Evolutionary conservation across 2,329 filamentous ascomycete genomes (phyloP).

Genomic region (Cordyceps cicadae): DNA sequence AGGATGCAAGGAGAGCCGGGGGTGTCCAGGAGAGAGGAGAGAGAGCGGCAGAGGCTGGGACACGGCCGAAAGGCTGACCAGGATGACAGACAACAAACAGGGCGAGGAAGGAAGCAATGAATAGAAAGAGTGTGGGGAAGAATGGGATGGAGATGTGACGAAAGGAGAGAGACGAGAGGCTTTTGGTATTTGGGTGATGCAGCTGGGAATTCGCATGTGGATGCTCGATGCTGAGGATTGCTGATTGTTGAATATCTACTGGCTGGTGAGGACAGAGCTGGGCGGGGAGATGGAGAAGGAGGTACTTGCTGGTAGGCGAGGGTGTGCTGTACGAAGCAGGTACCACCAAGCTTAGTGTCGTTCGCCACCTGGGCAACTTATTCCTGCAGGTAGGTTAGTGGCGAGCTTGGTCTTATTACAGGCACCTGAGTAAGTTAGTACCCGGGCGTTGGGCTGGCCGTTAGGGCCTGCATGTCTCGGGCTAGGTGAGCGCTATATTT

Average conservation of each 20-base stretch:
- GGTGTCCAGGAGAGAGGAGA: not conserved
- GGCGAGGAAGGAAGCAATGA: not conserved
- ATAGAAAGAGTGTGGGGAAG: not conserved
- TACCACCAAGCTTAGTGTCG: too few relatives aligned
- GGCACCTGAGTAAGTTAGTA: too few relatives aligned
- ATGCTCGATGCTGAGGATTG: not conserved
- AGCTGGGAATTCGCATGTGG: not conserved
- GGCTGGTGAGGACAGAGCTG: not conserved
- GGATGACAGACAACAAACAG: not conserved
- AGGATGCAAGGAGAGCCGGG: slow-evolving; percentile 6
- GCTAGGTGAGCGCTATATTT: not conserved
- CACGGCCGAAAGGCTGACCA: not conserved
- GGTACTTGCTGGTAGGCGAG: not conserved
- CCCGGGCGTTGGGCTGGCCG: not conserved
- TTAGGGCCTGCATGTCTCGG: not conserved
- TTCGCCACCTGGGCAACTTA: too few relatives aligned
- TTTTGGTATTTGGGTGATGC: not conserved
- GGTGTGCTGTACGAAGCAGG: too few relatives aligned
- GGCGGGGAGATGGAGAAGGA: slow-evolving; percentile 4
- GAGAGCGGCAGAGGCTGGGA: not conserved
- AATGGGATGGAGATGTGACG: not conserved
- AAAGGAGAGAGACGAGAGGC: too few relatives aligned
- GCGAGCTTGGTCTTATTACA: too few relatives aligned
- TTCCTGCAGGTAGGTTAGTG: too few relatives aligned
- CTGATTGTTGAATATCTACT: not conserved